Conservation (phyloP, 805 yeast genomes). For the Saccharomyces paradoxus region DNA sequence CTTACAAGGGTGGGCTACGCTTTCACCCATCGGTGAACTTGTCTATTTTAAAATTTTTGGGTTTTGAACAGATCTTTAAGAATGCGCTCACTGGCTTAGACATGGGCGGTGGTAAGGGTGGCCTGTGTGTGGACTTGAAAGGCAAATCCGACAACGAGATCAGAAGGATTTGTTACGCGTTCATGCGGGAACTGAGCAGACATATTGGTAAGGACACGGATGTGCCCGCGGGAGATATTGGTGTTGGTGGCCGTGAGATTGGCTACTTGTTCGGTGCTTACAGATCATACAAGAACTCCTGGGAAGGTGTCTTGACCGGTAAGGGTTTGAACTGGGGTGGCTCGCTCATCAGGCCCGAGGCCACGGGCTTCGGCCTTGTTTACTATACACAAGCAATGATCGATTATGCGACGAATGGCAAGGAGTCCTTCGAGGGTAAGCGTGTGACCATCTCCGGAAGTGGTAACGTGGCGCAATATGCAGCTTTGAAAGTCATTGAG, state of each 20-base stretch:
- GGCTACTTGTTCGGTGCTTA: slow-evolving; percentile 96
- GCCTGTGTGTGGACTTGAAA: slow-evolving; percentile 96
- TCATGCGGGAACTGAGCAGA: slow-evolving; percentile 91
- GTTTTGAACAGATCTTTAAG: slow-evolving; percentile 97
- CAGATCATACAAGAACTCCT: slow-evolving; percentile 82
- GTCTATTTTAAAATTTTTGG: slow-evolving; percentile 90
- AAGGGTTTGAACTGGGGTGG: slow-evolving; percentile 99
- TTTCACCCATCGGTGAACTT: slow-evolving; percentile 96
- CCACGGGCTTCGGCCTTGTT: slow-evolving; percentile 96
- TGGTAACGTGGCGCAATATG: slow-evolving; percentile 98
- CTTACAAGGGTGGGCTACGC: slow-evolving; percentile 98
- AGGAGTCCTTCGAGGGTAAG: slow-evolving; percentile 86
- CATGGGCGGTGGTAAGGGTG: slow-evolving; percentile 99
- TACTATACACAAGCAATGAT: slow-evolving; percentile 98
- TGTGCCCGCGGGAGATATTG: slow-evolving; percentile 99
- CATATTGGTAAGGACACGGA: slow-evolving; percentile 96
- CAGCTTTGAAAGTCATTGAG: slow-evolving; percentile 94
- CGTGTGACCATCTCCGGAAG: slow-evolving; percentile 95
- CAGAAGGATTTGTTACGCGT: slow-evolving; percentile 91
- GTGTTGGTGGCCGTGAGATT: slow-evolving; percentile 91
- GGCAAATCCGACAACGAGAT: slow-evolving; percentile 88
- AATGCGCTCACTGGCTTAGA: slow-evolving; percentile 93
- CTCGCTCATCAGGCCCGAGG: slow-evolving; percentile 97
- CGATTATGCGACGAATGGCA: slow-evolving; percentile 82
- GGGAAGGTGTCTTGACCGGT: slow-evolving; percentile 97